These are phyloP conservation scores for Ceratobasidium sp. DNA, from an alignment of 1,284 basidiomycete genomes.

Conservation along the genomic window DNA sequence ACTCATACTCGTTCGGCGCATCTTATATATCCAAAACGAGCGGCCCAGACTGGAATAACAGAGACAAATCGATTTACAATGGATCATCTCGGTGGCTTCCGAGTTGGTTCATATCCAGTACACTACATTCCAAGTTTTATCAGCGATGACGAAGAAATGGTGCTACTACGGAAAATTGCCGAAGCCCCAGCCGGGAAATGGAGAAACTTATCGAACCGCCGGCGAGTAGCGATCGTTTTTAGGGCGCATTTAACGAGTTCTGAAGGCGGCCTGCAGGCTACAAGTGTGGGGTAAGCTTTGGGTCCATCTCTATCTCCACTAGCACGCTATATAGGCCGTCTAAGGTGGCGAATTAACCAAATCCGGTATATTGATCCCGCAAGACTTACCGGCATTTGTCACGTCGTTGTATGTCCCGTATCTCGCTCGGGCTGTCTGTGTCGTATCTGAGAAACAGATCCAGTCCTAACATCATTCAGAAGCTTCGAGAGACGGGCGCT, in stretches of 20 bases:
- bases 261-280: slow-evolving; percentile 63
- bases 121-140: slow-evolving; percentile 86
- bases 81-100: slow-evolving; percentile 35
- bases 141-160: slow-evolving; percentile 78
- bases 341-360: slow-evolving; percentile 77
- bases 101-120: slow-evolving; percentile 35
- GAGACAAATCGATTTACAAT: neutral
- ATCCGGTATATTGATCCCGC: slow-evolving; percentile 70
- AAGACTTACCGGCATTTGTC: slow-evolving; percentile 76
- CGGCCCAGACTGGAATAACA: neutral
- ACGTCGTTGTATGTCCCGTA: slow-evolving; percentile 65
- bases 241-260: slow-evolving; percentile 17
- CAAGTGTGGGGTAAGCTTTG: slow-evolving; percentile 78
- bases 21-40: too few species aligned
- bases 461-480: slow-evolving; percentile 83
- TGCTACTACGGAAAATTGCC: slow-evolving; percentile 66
- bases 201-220: slow-evolving; percentile 84
- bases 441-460: neutral
- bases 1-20: neutral
- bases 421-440: neutral
- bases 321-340: slow-evolving; percentile 7
- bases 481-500: slow-evolving; percentile 72
- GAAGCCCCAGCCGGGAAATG: slow-evolving; percentile 86
- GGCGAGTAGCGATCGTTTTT: slow-evolving; percentile 63
- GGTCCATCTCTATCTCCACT: slow-evolving; percentile 8